Conservation (phyloP, 495 filamentous ascomycete species). For the Aspergillus haitiensis region DNA sequence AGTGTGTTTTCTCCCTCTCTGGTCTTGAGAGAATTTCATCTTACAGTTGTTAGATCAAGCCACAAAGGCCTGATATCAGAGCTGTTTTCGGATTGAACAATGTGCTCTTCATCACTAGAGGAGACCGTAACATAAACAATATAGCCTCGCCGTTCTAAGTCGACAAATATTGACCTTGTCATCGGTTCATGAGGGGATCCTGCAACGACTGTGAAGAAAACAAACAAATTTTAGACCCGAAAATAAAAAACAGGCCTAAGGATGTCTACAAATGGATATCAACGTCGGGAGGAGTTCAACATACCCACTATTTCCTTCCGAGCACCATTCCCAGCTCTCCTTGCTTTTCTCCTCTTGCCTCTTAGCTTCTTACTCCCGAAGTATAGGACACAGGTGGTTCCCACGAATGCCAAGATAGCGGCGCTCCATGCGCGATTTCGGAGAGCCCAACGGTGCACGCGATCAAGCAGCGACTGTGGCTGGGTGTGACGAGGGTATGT, state of each 20-base stretch:
- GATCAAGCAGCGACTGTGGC: constrained; percentile 39
- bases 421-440: constrained; percentile 69
- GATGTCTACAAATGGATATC: not conserved
- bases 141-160: constrained; percentile 88
- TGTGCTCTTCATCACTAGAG: constrained; percentile 75
- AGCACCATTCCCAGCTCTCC: constrained; percentile 76
- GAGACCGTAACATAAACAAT: constrained; percentile 87
- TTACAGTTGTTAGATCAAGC: constrained; percentile 69
- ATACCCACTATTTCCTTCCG: constrained; percentile 79
- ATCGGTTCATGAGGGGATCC: constrained; percentile 79
- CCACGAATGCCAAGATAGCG: constrained; percentile 64
- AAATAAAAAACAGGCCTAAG: not conserved
- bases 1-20: constrained; percentile 9
- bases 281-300: constrained; percentile 13
- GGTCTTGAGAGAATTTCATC: not conserved
- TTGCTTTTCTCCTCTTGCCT: constrained; percentile 70
- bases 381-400: constrained; percentile 65
- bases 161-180: constrained; percentile 74
- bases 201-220: constrained; percentile 59
- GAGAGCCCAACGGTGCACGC: constrained; percentile 60
- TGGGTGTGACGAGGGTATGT: constrained; percentile 46
- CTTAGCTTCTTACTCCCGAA: constrained; percentile 60
- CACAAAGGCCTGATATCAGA: constrained; percentile 78
- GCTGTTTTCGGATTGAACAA: constrained; percentile 70
- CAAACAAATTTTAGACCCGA: constrained; percentile 20